Percentiles rank a stretch among this genome's conserved stretches.
These are phyloP conservation scores for Cercophora samala DNA, from an alignment of 495 filamentous ascomycete genomes.

Conservation along the genomic window DNA sequence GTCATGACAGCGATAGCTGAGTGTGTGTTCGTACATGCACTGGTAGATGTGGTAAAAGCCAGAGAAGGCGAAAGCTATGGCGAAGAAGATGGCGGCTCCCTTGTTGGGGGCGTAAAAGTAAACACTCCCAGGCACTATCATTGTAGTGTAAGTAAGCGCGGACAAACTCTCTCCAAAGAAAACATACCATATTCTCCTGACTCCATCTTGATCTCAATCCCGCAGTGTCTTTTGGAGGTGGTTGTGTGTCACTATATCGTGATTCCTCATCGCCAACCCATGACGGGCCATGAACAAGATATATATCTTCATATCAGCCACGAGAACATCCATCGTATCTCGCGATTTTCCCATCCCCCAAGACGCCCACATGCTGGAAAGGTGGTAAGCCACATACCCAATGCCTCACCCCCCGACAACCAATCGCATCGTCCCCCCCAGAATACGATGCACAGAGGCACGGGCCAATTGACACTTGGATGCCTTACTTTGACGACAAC, in stretches of 20 bases:
- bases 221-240: not conserved
- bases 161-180: not conserved
- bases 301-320: not conserved
- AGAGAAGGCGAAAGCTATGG: conserved; percentile 59
- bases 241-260: not conserved
- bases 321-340: conserved; percentile 13
- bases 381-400: not conserved
- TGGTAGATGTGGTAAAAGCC: conserved; percentile 60
- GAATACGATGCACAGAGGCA: conserved; percentile 23
- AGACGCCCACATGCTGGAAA: conserved; percentile 2
- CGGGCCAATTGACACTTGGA: not conserved
- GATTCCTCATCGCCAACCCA: not conserved
- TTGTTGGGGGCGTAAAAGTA: conserved; percentile 77
- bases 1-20: not conserved
- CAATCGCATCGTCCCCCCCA: conserved; percentile 25
- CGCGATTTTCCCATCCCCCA: conserved; percentile 9
- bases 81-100: conserved; percentile 65
- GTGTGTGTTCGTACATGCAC: conserved; percentile 49
- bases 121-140: conserved; percentile 49
- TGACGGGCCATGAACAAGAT: not conserved
- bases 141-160: not conserved
- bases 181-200: conserved; percentile 37
- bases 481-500: not conserved
- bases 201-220: conserved; percentile 29
- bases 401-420: not conserved